These are phyloP conservation scores for Suhomyces sp. DNA, from an alignment of 805 yeast genomes.

Conservation along the genomic window DNA sequence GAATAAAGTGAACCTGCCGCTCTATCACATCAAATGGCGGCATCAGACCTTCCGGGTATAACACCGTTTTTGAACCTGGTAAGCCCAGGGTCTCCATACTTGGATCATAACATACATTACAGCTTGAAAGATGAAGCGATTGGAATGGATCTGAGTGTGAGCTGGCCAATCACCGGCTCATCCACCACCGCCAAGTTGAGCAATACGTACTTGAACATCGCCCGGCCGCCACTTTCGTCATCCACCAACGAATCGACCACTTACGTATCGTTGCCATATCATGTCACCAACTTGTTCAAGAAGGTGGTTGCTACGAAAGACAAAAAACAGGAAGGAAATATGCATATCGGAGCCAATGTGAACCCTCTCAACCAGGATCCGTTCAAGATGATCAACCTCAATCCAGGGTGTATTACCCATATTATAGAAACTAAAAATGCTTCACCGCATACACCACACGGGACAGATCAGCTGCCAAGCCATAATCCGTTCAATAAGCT, in stretches of 20 bases:
- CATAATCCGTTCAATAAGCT: constrained; percentile 27
- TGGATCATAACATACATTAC: constrained; percentile 36
- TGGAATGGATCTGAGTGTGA: constrained; percentile 2
- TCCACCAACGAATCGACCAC: constrained; percentile 46
- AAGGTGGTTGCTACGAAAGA: constrained; percentile 33
- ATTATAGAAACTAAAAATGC: constrained; percentile 11
- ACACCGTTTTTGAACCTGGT: constrained; percentile 33
- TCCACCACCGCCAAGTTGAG: constrained; percentile 13
- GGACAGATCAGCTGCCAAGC: neutral
- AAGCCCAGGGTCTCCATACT: constrained; percentile 32
- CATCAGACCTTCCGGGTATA: constrained; percentile 23
- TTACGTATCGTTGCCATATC: constrained; percentile 51
- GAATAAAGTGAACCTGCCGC: neutral
- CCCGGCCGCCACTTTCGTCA: constrained; percentile 33
- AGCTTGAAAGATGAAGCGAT: constrained; percentile 15
- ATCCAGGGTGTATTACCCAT: constrained; percentile 48
- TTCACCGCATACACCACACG: neutral
- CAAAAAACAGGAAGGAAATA: constrained; percentile 40
- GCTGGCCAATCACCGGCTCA: constrained; percentile 8
- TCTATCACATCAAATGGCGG: neutral
- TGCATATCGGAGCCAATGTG: constrained; percentile 52
- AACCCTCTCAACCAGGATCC: constrained; percentile 55
- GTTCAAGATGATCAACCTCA: constrained; percentile 49
- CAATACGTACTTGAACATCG: constrained; percentile 30
- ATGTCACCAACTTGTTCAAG: constrained; percentile 41